phyloP scores from a whole-genome alignment of 148 eudicot genomes.

The Fagopyrum esculentum region DNA sequence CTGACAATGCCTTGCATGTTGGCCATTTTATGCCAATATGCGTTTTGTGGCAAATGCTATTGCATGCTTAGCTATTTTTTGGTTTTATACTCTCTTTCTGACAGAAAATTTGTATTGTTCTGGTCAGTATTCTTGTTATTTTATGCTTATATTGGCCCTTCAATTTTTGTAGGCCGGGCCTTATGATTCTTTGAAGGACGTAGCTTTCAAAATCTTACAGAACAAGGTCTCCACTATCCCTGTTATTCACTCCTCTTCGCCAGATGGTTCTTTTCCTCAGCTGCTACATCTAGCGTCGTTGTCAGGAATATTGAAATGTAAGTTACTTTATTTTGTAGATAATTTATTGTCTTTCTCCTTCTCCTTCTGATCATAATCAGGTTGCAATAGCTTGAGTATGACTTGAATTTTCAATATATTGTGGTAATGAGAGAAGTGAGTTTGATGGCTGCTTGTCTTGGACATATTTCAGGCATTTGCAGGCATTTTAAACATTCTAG shows the following conservation, averaged over 20 bases:
- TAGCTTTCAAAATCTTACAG: slow-evolving; percentile 68
- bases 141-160: too few species aligned
- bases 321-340: slow-evolving; percentile 19
- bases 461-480: slow-evolving; percentile 65
- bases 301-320: slow-evolving; percentile 76
- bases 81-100: too few species aligned
- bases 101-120: too few species aligned
- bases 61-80: neutral
- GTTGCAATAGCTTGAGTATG: neutral
- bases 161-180: slow-evolving; percentile 59
- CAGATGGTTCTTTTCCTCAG: slow-evolving; percentile 74
- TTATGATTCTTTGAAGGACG: slow-evolving; percentile 61
- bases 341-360: neutral
- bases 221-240: slow-evolving; percentile 75
- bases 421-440: neutral
- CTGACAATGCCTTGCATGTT: neutral
- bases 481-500: slow-evolving; percentile 78
- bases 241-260: slow-evolving; percentile 51
- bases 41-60: neutral
- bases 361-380: neutral
- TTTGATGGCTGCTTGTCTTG: neutral
- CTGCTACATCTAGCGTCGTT: slow-evolving; percentile 75
- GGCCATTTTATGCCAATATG: neutral
- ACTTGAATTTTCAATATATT: neutral
- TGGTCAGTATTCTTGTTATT: too few species aligned